Evolutionary conservation across 768 basidiomycete species (phyloP), one percentile per base, ranked within the genome.

Genomic region (Rhodosporidiobolus odoratus): DNA sequence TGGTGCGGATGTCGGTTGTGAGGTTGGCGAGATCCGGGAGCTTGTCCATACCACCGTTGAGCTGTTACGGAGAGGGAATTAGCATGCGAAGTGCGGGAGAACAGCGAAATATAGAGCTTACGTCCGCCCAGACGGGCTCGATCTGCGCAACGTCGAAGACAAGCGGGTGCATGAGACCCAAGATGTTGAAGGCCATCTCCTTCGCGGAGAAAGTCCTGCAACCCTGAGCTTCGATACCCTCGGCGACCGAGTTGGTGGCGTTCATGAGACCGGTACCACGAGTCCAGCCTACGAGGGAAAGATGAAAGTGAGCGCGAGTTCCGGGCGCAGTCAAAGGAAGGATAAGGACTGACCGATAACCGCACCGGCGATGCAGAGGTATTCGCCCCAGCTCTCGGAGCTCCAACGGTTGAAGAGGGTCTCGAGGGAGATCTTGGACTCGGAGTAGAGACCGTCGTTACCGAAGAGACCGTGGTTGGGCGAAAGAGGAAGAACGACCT

Each of bases 171-270:
- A 99, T 98, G 59, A 99, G 85, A 69, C 96, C 95, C 64, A 99
- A 88, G 77, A 99, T 92, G 81, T 99, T 99, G 87, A 99, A 99
- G 0, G 96, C 94, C 96, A 98, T 99, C 82, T 99, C 96, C 83
- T 98, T 98, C 37, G 96, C 90, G 1, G 95, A 98, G 86, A 98
- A 99, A 2, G 96, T 99, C 74, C 96, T 87, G 68, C 96, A 91
- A 71, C 96, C 96, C 72, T 89, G 85, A 68, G 87, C 85, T 82
- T 99, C 96, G 52, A 99, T 85, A 63, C 92, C 92, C 67, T 94
- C 90, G 35, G 96, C 92, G 62, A 97, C 89, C 52, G 89, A 91
- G 82, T 94, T 94, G 53, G 92, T 94, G 6, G 93, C 89, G 66
- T 86, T 88, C 96, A 99, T 98, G 60, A 99, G 82, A 67, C 95